Percentiles rank a stretch among this genome's conserved stretches.
These are phyloP conservation scores for Zopfia rhizophila DNA, from an alignment of 2,329 filamentous ascomycete genomes.

Conservation along the genomic window DNA sequence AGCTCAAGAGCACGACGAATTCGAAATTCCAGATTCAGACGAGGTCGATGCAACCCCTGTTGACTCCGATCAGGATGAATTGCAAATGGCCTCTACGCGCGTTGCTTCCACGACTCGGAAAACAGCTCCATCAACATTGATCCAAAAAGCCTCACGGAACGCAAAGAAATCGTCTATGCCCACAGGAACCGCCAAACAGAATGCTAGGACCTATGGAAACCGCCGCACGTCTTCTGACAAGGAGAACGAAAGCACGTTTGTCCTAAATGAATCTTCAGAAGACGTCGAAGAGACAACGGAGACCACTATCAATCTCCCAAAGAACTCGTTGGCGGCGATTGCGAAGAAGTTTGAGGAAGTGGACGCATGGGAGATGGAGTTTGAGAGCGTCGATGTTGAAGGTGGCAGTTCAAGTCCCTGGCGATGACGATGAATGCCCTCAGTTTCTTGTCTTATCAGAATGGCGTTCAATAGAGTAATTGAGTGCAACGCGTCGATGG, in stretches of 20 bases:
- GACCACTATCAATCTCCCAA: slow-evolving; percentile 37
- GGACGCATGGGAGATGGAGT: slow-evolving; percentile 62
- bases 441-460: not conserved
- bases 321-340: slow-evolving; percentile 54
- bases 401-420: slow-evolving; percentile 53
- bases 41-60: slow-evolving; percentile 33
- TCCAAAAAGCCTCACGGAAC: slow-evolving; percentile 34
- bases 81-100: slow-evolving; percentile 43
- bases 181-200: slow-evolving; percentile 31
- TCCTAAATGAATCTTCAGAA: slow-evolving; percentile 28
- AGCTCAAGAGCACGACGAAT: slow-evolving; percentile 47
- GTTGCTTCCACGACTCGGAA: slow-evolving; percentile 26
- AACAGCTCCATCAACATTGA: slow-evolving; percentile 31
- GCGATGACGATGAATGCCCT: slow-evolving; percentile 33
- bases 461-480: not conserved
- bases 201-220: slow-evolving; percentile 45
- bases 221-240: slow-evolving; percentile 54
- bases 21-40: slow-evolving; percentile 53
- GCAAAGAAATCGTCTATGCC: slow-evolving; percentile 31
- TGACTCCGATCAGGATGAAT: slow-evolving; percentile 56
- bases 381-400: slow-evolving; percentile 58
- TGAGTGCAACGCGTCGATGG: too few relatives aligned
- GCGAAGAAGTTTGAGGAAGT: slow-evolving; percentile 61
- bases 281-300: slow-evolving; percentile 39
- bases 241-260: slow-evolving; percentile 48